phyloP scores from a whole-genome alignment of 768 basidiomycete genomes.

The Pleurotus citrinopileatus region DNA sequence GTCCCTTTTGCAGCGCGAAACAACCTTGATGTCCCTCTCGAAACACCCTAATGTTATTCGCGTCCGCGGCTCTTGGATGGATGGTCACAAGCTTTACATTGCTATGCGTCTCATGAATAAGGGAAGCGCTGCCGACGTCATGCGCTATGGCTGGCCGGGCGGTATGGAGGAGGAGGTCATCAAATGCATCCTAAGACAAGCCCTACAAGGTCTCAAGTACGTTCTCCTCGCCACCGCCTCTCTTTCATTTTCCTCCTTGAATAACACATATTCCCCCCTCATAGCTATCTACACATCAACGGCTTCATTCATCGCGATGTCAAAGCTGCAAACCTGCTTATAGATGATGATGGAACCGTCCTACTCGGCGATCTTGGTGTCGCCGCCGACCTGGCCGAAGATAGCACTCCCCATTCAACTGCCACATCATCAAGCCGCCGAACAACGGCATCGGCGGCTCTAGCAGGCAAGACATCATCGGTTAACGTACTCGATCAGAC shows the following conservation, averaged over 20 bases:
- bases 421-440: constrained; percentile 18
- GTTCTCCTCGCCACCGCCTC: constrained; percentile 19
- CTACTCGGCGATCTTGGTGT: constrained; percentile 92
- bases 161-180: constrained; percentile 91
- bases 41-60: constrained; percentile 94
- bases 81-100: constrained; percentile 80
- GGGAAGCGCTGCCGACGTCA: constrained; percentile 82
- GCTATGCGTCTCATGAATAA: constrained; percentile 89
- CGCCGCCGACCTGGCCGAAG: constrained; percentile 78
- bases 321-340: constrained; percentile 91
- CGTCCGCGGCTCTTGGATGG: constrained; percentile 87
- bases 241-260: constrained; percentile 1
- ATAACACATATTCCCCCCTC: constrained; percentile 6
- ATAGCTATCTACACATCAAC: constrained; percentile 87
- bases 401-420: constrained; percentile 26
- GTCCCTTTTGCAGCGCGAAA: constrained; percentile 77
- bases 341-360: constrained; percentile 89
- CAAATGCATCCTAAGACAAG: constrained; percentile 80
- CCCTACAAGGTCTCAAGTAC: constrained; percentile 84
- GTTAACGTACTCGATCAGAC: constrained; percentile 17
- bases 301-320: constrained; percentile 92
- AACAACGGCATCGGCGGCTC: constrained; percentile 28
- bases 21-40: constrained; percentile 86
- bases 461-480: constrained; percentile 21
- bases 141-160: constrained; percentile 82